A percentile compares a stretch with the other conserved stretches of the same genome.
Evolutionary conservation across 2,329 filamentous ascomycete genomes (phyloP).

Genomic region (Arachnopeziza araneosa): DNA sequence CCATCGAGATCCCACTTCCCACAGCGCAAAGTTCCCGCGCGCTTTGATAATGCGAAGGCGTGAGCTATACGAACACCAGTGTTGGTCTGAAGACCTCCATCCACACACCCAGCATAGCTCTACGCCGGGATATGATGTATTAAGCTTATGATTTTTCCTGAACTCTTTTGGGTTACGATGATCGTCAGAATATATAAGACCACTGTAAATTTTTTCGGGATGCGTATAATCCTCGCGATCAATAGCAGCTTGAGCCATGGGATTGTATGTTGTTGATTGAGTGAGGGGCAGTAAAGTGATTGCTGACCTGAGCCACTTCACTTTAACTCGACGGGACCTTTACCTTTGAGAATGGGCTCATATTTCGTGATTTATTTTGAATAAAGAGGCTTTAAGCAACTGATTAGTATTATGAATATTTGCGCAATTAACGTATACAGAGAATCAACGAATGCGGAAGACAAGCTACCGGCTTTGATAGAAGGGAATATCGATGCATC

Average conservation of each 20-base stretch:
- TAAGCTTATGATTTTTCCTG: background rate
- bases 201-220: constrained; percentile 7
- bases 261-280: background rate
- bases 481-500: too few relatives aligned
- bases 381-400: too few relatives aligned
- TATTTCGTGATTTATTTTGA: too few relatives aligned
- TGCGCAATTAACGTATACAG: too few relatives aligned
- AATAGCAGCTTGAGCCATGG: background rate
- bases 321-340: too few relatives aligned
- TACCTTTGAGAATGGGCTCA: too few relatives aligned
- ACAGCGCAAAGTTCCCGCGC: constrained; percentile 7
- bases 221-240: constrained; percentile 2
- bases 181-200: background rate
- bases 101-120: constrained; percentile 14
- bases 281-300: too few relatives aligned
- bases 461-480: too few relatives aligned
- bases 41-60: constrained; percentile 9
- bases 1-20: constrained; percentile 11
- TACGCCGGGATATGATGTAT: too few relatives aligned
- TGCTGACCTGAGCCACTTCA: too few relatives aligned
- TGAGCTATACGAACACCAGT: constrained; percentile 8
- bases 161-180: background rate
- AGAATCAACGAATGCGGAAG: too few relatives aligned
- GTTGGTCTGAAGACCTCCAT: constrained; percentile 6
- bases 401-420: too few relatives aligned